Conservation (phyloP, 352 stramenopile species). For the Globisporangium spiculum region DNA sequence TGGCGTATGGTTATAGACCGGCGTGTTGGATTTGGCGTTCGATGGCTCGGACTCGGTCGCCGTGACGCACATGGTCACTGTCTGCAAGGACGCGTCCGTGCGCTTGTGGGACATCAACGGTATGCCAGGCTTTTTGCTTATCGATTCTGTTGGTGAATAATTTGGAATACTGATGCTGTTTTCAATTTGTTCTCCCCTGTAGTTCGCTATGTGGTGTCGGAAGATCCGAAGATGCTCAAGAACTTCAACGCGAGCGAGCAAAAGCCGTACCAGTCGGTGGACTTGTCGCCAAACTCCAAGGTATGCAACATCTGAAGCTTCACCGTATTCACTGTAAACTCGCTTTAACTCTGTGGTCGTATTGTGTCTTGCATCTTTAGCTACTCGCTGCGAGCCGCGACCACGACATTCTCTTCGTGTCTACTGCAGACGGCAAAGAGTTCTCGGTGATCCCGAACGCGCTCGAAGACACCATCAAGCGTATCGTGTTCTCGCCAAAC, state of each 20-base stretch:
- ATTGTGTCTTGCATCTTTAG: conserved; percentile 17
- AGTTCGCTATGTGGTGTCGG: conserved; percentile 78
- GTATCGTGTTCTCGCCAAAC: conserved; percentile 53
- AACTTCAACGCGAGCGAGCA: conserved; percentile 55
- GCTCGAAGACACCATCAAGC: conserved; percentile 64
- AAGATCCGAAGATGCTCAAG: conserved; percentile 70
- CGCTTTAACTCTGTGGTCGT: neutral
- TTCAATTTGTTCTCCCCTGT: neutral
- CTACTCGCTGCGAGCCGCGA: conserved; percentile 54
- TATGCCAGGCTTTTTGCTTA: conserved; percentile 13
- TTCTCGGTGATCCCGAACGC: conserved; percentile 49
- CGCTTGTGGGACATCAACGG: conserved; percentile 83
- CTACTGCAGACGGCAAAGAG: conserved; percentile 44
- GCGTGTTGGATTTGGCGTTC: conserved; percentile 74
- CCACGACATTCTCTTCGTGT: conserved; percentile 60
- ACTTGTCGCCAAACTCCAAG: conserved; percentile 68
- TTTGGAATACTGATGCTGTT: neutral
- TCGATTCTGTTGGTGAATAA: neutral
- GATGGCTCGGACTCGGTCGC: conserved; percentile 64
- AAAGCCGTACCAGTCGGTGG: conserved; percentile 54
- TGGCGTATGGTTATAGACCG: conserved; percentile 25
- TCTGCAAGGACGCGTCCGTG: conserved; percentile 75
- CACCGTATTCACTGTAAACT: neutral
- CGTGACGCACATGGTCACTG: conserved; percentile 73
- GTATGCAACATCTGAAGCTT: conserved; percentile 23